Evolutionary conservation across 805 yeast genomes (phyloP).

Genomic region (Candida coleopterorum): DNA sequence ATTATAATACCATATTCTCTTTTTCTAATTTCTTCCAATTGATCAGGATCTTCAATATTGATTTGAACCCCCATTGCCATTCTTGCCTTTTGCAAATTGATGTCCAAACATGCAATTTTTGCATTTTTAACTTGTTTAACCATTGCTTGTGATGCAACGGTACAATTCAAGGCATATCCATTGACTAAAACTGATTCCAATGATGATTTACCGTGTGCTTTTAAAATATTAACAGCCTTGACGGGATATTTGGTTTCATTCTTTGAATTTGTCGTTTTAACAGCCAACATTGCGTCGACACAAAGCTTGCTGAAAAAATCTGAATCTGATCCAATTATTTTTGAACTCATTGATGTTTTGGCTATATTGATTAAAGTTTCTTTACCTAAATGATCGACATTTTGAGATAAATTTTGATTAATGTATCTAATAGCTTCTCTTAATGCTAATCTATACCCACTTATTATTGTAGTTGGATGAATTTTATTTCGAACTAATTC

Average conservation of each 20-base stretch:
- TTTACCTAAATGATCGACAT: slow-evolving; percentile 76
- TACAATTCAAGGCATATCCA: slow-evolving; percentile 96
- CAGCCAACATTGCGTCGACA: slow-evolving; percentile 93
- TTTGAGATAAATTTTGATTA: slow-evolving; percentile 74
- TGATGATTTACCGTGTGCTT: slow-evolving; percentile 95
- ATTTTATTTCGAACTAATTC: slow-evolving; percentile 89
- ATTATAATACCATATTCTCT: slow-evolving; percentile 82
- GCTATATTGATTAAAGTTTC: slow-evolving; percentile 88
- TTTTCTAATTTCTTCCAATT: slow-evolving; percentile 85
- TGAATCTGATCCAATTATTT: slow-evolving; percentile 90
- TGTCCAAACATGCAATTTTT: slow-evolving; percentile 81
- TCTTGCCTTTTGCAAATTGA: slow-evolving; percentile 90
- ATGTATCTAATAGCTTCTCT: slow-evolving; percentile 87
- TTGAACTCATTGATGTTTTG: slow-evolving; percentile 94
- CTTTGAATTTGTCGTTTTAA: slow-evolving; percentile 80
- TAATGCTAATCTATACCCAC: slow-evolving; percentile 91
- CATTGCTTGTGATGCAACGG: slow-evolving; percentile 98
- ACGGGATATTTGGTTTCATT: slow-evolving; percentile 93
- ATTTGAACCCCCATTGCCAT: slow-evolving; percentile 99
- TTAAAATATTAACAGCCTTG: slow-evolving; percentile 91
- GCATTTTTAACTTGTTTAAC: slow-evolving; percentile 64
- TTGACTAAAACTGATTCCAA: slow-evolving; percentile 79
- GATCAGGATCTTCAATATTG: slow-evolving; percentile 96
- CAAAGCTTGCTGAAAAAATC: slow-evolving; percentile 87
- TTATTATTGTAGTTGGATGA: slow-evolving; percentile 96